A percentile compares a stretch with the other conserved stretches of the same genome.
Evolutionary conservation across 2,329 filamentous ascomycete species (phyloP).

Genomic region (Aspergillus puulaauensis): DNA sequence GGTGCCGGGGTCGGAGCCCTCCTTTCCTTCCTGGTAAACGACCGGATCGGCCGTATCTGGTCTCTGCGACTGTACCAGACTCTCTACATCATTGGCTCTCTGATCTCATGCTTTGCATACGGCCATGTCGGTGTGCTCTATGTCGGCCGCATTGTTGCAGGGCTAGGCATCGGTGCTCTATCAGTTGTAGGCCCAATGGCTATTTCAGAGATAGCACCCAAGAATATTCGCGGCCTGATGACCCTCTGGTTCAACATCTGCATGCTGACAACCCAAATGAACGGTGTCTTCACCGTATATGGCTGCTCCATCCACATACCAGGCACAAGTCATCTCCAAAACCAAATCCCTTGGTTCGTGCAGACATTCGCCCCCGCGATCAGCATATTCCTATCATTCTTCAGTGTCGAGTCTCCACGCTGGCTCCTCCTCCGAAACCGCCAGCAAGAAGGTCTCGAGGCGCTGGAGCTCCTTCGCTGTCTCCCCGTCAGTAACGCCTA

Average conservation of each 20-base stretch:
- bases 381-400: not conserved
- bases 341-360: not conserved
- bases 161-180: conserved; percentile 45
- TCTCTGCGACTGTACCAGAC: not conserved
- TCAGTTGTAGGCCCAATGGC: conserved; percentile 88
- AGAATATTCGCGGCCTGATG: conserved; percentile 63
- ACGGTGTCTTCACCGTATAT: not conserved
- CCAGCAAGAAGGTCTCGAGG: not conserved
- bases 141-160: conserved; percentile 32
- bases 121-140: conserved; percentile 28
- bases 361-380: not conserved
- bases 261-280: not conserved
- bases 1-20: not conserved
- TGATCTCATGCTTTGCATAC: conserved; percentile 34
- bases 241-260: conserved; percentile 14
- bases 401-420: not conserved
- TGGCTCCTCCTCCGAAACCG: not conserved
- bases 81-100: conserved; percentile 22
- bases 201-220: conserved; percentile 81
- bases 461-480: not conserved
- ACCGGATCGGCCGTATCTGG: not conserved
- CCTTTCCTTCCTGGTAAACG: not conserved
- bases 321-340: not conserved
- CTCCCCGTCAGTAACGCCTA: not conserved
- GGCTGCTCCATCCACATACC: not conserved